Percentiles rank a stretch among this genome's conserved stretches.
These are phyloP conservation scores for Caloboletus firmus DNA, from an alignment of 1,284 basidiomycete species.

Conservation along the genomic window DNA sequence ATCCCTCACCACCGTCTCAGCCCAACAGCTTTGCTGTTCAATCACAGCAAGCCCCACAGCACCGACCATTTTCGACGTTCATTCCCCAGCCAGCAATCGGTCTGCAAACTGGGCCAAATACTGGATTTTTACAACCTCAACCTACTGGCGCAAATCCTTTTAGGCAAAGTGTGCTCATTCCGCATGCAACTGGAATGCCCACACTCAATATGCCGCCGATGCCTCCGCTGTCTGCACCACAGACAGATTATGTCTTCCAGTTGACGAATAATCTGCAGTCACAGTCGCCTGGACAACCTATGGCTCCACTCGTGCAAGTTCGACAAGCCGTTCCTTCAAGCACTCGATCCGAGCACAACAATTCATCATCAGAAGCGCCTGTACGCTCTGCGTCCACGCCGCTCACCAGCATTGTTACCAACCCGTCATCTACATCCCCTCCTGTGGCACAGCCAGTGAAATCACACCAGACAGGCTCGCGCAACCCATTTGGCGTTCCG, in stretches of 20 bases:
- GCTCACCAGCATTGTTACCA: slow-evolving; percentile 41
- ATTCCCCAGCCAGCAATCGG: slow-evolving; percentile 45
- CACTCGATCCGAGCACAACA: slow-evolving; percentile 13
- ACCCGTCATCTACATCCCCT: slow-evolving; percentile 38
- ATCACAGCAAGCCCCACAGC: slow-evolving; percentile 40
- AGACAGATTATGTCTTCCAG: slow-evolving; percentile 16
- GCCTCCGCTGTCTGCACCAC: slow-evolving; percentile 11
- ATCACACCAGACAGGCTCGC: slow-evolving; percentile 90
- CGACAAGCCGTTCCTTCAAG: slow-evolving; percentile 11
- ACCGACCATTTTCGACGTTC: slow-evolving; percentile 54
- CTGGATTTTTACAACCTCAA: slow-evolving; percentile 49
- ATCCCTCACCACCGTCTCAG: slow-evolving; percentile 25
- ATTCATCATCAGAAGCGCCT: slow-evolving; percentile 37
- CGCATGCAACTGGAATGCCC: slow-evolving; percentile 73
- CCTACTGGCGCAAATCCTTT: slow-evolving; percentile 36
- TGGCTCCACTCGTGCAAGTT: neutral
- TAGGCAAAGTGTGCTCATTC: slow-evolving; percentile 44
- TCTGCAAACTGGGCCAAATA: slow-evolving; percentile 6
- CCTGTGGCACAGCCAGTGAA: slow-evolving; percentile 62
- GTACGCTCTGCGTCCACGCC: slow-evolving; percentile 71
- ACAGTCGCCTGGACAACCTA: slow-evolving; percentile 9
- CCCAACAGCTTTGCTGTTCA: slow-evolving; percentile 48
- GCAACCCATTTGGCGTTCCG: slow-evolving; percentile 91
- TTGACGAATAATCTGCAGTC: slow-evolving; percentile 3
- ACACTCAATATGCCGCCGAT: slow-evolving; percentile 53